Conservation (phyloP, 1,284 basidiomycete genomes). For the Sporisorium sorghi region DNA sequence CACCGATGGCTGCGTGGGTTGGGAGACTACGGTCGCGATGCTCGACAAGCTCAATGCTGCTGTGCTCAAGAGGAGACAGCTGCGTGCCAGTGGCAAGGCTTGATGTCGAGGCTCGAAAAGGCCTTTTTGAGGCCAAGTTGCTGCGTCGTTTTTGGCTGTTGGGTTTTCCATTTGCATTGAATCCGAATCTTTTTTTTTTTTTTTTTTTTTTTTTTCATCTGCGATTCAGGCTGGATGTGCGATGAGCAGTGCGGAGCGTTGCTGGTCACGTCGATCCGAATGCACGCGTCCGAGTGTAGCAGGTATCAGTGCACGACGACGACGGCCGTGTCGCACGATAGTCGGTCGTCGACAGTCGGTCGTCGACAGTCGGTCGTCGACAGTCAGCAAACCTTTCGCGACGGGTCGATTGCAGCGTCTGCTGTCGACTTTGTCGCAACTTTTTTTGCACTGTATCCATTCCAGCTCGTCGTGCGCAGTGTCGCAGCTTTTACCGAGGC, state of each 20-base stretch:
- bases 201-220: too few relatives aligned
- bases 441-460: too few relatives aligned
- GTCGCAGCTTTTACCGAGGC: too few relatives aligned
- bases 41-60: slow-evolving; percentile 68
- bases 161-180: neutral
- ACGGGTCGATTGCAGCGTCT: too few relatives aligned
- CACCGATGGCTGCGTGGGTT: slow-evolving; percentile 82
- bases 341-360: neutral
- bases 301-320: neutral
- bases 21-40: slow-evolving; percentile 77
- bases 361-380: too few relatives aligned
- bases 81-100: slow-evolving; percentile 17
- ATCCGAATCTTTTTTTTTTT: too few relatives aligned
- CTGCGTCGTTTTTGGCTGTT: neutral
- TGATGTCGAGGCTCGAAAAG: slow-evolving; percentile 1
- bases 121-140: neutral
- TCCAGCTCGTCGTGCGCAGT: too few relatives aligned
- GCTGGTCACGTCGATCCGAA: neutral
- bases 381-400: too few relatives aligned
- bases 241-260: neutral
- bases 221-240: neutral
- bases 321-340: neutral
- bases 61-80: slow-evolving; percentile 39
- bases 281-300: neutral
- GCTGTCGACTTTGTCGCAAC: too few relatives aligned